Base-by-base conservation (phyloP, 1,284 basidiomycete genomes). In the Coniophora puteana region DNA sequence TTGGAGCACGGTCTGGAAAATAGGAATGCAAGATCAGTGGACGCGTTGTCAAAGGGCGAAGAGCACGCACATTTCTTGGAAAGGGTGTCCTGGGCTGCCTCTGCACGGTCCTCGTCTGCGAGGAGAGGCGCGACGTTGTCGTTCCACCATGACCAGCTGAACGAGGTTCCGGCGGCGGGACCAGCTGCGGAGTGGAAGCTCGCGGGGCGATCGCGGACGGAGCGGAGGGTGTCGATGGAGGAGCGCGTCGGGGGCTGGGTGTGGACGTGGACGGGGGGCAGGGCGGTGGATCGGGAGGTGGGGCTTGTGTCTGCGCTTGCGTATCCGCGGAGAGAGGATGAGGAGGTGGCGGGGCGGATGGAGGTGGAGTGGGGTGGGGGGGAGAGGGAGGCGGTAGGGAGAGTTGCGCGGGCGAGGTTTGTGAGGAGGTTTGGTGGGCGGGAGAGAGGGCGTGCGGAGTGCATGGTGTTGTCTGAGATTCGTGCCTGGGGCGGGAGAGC, bases 181-280 rank as follows among this genome's bases (percentile, higher is more conserved):
- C 28, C 26, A 43, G 56, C 16, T 33, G 46, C 36, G 25, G 41
- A 49, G 46, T 32, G 58, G 57, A 59, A 37, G 34, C 67, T 57
- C n/a, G n/a, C n/a, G n/a, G n/a, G n/a, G 24, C 68, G 62, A 41
- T 68, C 63, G 37, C 71, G 73, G 37, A 87, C 66, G 3, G 70
- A 73, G 34, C 83, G 78, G 21, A 89, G 73, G 3, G 76, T 65
- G 41, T 85, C 83, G 17, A 87, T 39, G 3, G 83, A 87, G 0
- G 80, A 74, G 17, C 61, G 63, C 1, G 64, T 53, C 1, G 67
- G 65, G 60, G 62, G 2, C 65, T 68, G 37, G 66, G 65, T 34
- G 59, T 57, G 36, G 68, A 50, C 44, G 63, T 48, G 69, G 59
- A 49, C 66, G 60, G 22, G 64, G 59, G 31, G 57, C 23, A 51